Evolutionary conservation across 176 grass and related monocot species (phyloP), one percentile per base, ranked within the genome.

Genomic region (Tuctoria greenei): DNA sequence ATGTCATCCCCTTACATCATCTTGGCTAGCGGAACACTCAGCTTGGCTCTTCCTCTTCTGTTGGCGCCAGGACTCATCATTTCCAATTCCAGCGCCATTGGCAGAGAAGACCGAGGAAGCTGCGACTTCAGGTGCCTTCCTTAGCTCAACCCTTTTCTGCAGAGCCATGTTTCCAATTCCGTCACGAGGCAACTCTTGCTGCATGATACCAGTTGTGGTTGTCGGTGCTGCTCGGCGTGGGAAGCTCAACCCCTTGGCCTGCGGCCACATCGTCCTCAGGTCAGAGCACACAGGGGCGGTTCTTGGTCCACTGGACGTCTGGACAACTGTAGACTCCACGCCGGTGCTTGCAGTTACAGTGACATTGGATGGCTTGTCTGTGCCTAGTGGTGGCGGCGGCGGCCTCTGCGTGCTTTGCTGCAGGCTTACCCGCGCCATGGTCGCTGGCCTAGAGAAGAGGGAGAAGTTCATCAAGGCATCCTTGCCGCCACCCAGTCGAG

Each of bases 401-500:
- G 47, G 58, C 79, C 85, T 87, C 49, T 79, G 75, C 21, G 52
- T 68, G 68, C 50, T 79, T 70, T 87, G 79, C 62, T 87, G 79
- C 79, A 87, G 67, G 60, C 34, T 87, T 49, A 80, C 80, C 46
- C 80, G 72, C 6, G 80, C 86, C 80, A 83, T 58, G 36, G 80
- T 80, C 6, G 80, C 86, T 2, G 86, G 86, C 38, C 80, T 41
- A 24, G 80, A 88, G 86, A 88, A 88, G 68, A 83, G 61, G 9
- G 85, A 79, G 80, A 88, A 88, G 69, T 88, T 88, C 86, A 83
- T 79, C 36, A 88, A 24, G 63, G 69, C 69, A 26, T 88, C 74
- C 35, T 38, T 20, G 25, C 60, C 23, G 41, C 79, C 62, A 44
- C 52, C 55, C 14, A n/a, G 17, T 67, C 50, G 85, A 77, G 73